Evolutionary conservation across 176 grass and related monocot genomes (phyloP), one percentile per base, ranked within the genome.

Genomic region (Cocos nucifera): DNA sequence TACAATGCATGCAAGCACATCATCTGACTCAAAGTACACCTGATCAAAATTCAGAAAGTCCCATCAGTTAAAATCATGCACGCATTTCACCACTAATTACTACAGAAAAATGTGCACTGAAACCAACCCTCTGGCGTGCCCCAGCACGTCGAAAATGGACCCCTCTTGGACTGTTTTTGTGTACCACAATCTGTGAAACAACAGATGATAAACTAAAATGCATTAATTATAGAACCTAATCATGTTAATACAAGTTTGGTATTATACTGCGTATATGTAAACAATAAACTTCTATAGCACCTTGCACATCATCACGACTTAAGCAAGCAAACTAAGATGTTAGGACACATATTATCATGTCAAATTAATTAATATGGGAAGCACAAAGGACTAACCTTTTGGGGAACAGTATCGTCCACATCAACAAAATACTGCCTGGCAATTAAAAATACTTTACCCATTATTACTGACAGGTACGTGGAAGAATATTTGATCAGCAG

Each of bases 11-110:
- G 65, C 65, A 68, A 30, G 52, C 52, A 68, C 65, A 30, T 68
- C 65, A 56, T 68, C 65, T 48, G 65, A 68, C 27, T 68, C 53
- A 56, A 68, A 68, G 53, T 68, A 68, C 17, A 68, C 65, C 65
- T 68, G 65, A 17, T 22, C 17, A 22, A 44, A 23, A 8, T 21
- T 27, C 65, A 14, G 57, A 39, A 15, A 20, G 27, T 25, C 23
- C 4, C 22, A 17, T 29, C 19, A 53, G 49, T 22, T 65, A 18
- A 39, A 39, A n/a, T 39, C 55, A 62, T 49, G 8, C 65, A 55
- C 17, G 4, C n/a, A 39, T 35, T 68, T 65, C 9, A 56, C 17
- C 18, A 56, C 17, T 23, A 2, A 28, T 68, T 25, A 16, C 26
- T 22, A 35, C 18, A 44, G 2, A 18, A 3, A 17, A 8, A 59